Evolutionary conservation across 495 filamentous ascomycete species (phyloP).

Genomic region (Aspergillus cristatus): DNA sequence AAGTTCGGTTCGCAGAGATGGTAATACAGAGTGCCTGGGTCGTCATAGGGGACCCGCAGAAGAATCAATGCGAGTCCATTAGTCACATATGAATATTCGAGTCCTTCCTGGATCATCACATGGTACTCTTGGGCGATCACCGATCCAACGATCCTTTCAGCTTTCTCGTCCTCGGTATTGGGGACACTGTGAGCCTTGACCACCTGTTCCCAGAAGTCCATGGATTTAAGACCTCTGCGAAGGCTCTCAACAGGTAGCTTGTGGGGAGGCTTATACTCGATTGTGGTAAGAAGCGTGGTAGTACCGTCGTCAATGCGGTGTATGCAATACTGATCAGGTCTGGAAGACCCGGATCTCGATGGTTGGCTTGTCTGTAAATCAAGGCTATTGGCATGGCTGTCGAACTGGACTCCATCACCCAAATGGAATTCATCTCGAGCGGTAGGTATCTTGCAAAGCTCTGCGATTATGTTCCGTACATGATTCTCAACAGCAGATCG

Average conservation of each 20-base stretch:
- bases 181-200: constrained; percentile 10
- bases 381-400: constrained; percentile 22
- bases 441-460: constrained; percentile 18
- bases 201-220: constrained; percentile 16
- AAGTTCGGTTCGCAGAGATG: constrained; percentile 23
- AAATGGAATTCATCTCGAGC: constrained; percentile 18
- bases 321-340: constrained; percentile 19
- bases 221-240: constrained; percentile 18
- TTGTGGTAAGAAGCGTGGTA: constrained; percentile 16
- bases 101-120: constrained; percentile 21
- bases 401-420: constrained; percentile 18
- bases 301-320: constrained; percentile 13
- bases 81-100: constrained; percentile 22
- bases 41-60: constrained; percentile 20
- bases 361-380: constrained; percentile 1
- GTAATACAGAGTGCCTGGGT: constrained; percentile 30
- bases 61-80: constrained; percentile 22
- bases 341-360: constrained; percentile 4
- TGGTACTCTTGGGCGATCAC: constrained; percentile 17
- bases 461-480: constrained; percentile 22
- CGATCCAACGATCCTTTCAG: constrained; percentile 5
- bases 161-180: constrained; percentile 8
- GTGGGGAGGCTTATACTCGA: constrained; percentile 30
- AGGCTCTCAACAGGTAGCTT: constrained; percentile 25
- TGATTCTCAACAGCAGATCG: constrained; percentile 21